Evolutionary conservation across 2,329 filamentous ascomycete species (phyloP), one percentile per base, ranked within the genome.

Genomic region (Penicillium sp.): DNA sequence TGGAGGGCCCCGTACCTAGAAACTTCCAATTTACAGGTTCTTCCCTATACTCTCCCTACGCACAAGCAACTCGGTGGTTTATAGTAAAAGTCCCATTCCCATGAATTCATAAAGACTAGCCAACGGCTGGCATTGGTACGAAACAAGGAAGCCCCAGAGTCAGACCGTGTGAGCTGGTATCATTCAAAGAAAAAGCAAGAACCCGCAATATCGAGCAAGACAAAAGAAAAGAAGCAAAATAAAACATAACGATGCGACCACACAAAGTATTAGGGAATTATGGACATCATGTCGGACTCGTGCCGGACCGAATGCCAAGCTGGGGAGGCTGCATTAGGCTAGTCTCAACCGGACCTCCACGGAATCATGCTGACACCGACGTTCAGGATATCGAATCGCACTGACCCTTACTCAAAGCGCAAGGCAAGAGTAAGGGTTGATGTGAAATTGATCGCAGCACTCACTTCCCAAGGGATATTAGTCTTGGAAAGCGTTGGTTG

Each of bases 151-250:
- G 67, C 68, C 70, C 67, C 64, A 67, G 61, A 61, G 66, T 65
- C 64, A 67, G 61, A 67, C 62, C 67, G 59, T 59, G 68, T 70
- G 68, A 73, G 70, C 68, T 73, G 73, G 73, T 75, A 75, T 75
- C 73, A 74, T 71, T 66, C 63, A 61, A 60, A 57, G 63, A 62
- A 64, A 54, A 64, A 63, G 59, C 29, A 55, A 58, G 59, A 68
- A 53, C 55, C 61, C 63, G 58, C 59, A 60, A 55, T 49, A 64
- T 52, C 49, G 56, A 64, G 58, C 55, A 61, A 60, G 50, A 54
- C 45, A 58, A 63, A 43, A 56, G 53, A 58, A 60, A 61, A 58
- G 21, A 49, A 51, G 47, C 47, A 62, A 33, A 57, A 51, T 12
- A 56, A 44, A 50, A 35, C 42, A 58, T 52, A 47, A 62, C 31